phyloP scores from a whole-genome alignment of 345 rosid genomes.

The Laguncularia racemosa region DNA sequence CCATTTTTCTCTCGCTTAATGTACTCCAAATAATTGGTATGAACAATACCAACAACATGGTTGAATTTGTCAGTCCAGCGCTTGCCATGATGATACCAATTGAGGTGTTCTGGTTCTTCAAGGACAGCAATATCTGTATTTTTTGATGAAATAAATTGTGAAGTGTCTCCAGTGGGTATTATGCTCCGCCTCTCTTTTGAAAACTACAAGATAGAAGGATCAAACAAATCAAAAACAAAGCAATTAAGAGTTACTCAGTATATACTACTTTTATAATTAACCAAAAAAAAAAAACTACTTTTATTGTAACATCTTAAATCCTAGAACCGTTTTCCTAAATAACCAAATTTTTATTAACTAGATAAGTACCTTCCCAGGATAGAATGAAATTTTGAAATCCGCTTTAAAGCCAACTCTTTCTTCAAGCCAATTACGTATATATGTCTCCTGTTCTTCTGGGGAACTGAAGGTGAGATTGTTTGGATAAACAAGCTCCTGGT shows the following conservation, averaged over 20 bases:
- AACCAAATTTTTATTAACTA: background rate
- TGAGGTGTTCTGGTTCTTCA: slow-evolving; percentile 96
- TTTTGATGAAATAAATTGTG: slow-evolving; percentile 75
- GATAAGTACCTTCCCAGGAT: slow-evolving; percentile 83
- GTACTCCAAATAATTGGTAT: slow-evolving; percentile 97
- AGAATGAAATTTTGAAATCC: slow-evolving; percentile 86
- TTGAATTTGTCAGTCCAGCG: slow-evolving; percentile 98
- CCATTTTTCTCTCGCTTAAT: slow-evolving; percentile 96
- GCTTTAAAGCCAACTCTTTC: slow-evolving; percentile 88
- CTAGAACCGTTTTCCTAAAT: too few relatives aligned
- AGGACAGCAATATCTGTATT: slow-evolving; percentile 92
- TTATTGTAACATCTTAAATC: background rate
- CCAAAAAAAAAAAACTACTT: background rate
- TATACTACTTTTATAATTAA: background rate
- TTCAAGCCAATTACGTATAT: slow-evolving; percentile 91
- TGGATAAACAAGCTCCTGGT: slow-evolving; percentile 94
- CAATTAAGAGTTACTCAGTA: background rate
- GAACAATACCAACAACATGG: slow-evolving; percentile 93
- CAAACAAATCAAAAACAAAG: slow-evolving; percentile 6
- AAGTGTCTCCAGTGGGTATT: slow-evolving; percentile 94
- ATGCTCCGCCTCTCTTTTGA: slow-evolving; percentile 90
- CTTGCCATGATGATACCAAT: slow-evolving; percentile 96
- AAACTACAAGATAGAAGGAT: slow-evolving; percentile 40
- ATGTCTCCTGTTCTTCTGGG: slow-evolving; percentile 91
- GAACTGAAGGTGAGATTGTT: slow-evolving; percentile 76